Evolutionary conservation across 257 asterid species (phyloP), one percentile per base, ranked within the genome.

Genomic region (Fraxinus cuspidata): DNA sequence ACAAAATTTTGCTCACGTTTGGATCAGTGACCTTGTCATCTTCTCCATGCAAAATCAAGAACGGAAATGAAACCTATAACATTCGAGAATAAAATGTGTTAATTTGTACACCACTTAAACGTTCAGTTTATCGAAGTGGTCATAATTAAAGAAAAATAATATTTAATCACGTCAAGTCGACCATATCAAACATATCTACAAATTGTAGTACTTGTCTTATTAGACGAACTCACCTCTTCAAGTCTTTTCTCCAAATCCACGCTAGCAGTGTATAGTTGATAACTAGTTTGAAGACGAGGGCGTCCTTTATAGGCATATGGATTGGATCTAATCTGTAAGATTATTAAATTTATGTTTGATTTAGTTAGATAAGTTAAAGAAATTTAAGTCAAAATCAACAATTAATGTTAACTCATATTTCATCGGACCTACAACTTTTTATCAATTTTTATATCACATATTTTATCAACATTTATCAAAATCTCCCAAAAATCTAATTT

Each of bases 281-380:
- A 84, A 77, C 90, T 88, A 13, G 99, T 96, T 86, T 89, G 90
- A 29, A 96, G 86, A 71, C 99, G 94, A 2, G 97, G 98, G 23
- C 91, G 89, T 35, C 99, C 99, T 79, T 92, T 96, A 87, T 93
- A 96, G 73, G 97, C 86, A 79, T 87, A 90, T 19, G 96, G 94
- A 70, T 96, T 96, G 78, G 90, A 80, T 77, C 96, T 87, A 27
- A 96, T 85, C 99, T 94, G 90, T 58, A 72, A 51, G 44, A 35
- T 35, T 35, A 35, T 35, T 35, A 29, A 29, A 29, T 29, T 29
- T 29, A 29, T 29, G 31, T 29, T 29, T 29, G 31, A 1, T 29
- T 29, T 29, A 29, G 31, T 2, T 29, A 29, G 31, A 29, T 29
- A 29, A 29, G 2, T 31, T 31, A 31, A 31, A 31, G 3, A 31